These are phyloP conservation scores for Fraxinus platypoda DNA, from an alignment of 305 asterid genomes.

Conservation along the genomic window DNA sequence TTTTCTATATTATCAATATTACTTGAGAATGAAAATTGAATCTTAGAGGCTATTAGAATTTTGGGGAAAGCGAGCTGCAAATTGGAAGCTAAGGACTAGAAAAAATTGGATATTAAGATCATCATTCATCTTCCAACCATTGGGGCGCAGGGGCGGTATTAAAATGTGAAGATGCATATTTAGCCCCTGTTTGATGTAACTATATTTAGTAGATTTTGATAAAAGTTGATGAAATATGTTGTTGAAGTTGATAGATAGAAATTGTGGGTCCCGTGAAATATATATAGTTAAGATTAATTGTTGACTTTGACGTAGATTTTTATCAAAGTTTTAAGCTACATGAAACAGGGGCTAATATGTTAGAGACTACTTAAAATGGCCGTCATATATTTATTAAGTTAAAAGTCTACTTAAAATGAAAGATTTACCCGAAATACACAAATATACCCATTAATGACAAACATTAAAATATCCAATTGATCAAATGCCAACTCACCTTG, in stretches of 20 bases:
- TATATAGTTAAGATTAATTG: not conserved
- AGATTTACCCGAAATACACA: not conserved
- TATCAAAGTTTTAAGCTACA: not conserved
- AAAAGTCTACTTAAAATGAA: not conserved
- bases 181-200: not conserved
- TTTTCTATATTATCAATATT: not conserved
- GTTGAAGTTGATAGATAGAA: not conserved
- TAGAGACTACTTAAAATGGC: not conserved
- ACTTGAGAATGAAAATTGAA: not conserved
- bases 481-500: constrained; percentile 43
- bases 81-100: not conserved
- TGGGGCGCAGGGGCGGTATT: not conserved
- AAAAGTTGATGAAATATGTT: too few species aligned
- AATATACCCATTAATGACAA: not conserved
- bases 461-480: not conserved
- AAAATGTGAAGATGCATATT: not conserved
- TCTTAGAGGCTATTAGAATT: not conserved
- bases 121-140: not conserved
- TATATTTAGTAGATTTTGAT: too few species aligned
- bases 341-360: not conserved
- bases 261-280: not conserved
- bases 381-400: not conserved
- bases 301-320: too few species aligned
- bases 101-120: not conserved
- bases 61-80: not conserved